Base-by-base conservation (phyloP, 805 yeast genomes). In the Yarrowia sp. region DNA sequence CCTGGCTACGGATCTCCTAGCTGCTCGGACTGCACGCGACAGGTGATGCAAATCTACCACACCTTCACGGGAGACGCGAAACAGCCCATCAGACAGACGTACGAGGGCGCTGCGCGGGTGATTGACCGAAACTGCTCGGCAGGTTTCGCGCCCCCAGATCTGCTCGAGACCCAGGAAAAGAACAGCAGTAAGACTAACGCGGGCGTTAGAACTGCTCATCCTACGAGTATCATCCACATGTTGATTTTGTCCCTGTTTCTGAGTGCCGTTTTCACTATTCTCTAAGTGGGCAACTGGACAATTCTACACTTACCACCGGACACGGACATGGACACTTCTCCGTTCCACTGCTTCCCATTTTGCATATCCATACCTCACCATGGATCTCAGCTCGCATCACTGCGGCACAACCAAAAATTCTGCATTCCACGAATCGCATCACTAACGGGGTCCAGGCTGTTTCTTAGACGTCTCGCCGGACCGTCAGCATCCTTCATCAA, bases 11-110 rank as follows among this genome's bases (percentile, higher is more conserved):
- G 66, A 2, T 38, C 58, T 7, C 73, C 75, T 1, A 50, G 73
- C 4, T 75, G 78, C 66, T 66, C 74, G 13, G 53, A 56, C 12
- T 75, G 78, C 65, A 71, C 74, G 13, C 67, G 68, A 52, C 49
- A 69, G 34, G 66, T 75, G 36, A 72, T 75, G 76, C 69, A 71
- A 10, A 60, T 75, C 47, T 75, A 70, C 68, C 69, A 70, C 63
- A 50, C 53, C 34, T 68, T 40, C 52, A 75, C 78, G 1, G 74
- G 74, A 15, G 63, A 69, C 58, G 4, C 67, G 19, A 61, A 68
- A 13, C 69, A 70, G 14, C 69, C 75, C 10, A 70, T 75, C 8
- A 69, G 76, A 33, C 69, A 68, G 55, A 75, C 77, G 10, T 75
- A 75, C 69, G 60, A 71, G 50, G 49, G 73, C 13, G 77, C 76